Conservation (phyloP, 2,329 filamentous ascomycete species). For the Penicillium sp. region DNA sequence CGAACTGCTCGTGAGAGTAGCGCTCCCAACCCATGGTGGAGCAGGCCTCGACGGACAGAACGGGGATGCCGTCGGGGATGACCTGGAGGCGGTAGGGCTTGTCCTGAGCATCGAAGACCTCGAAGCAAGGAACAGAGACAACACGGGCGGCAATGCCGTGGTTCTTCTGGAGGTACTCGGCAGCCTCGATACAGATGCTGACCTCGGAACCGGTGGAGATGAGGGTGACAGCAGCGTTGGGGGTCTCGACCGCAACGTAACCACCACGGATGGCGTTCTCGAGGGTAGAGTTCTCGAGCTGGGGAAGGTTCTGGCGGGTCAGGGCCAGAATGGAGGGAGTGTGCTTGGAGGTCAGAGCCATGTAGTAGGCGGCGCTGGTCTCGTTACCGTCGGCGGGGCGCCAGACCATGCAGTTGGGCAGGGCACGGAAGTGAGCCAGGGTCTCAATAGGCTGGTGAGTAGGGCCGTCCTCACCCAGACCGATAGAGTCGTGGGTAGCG, state of each 20-base stretch:
- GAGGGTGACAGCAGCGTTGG: constrained; percentile 83
- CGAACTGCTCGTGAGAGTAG: constrained; percentile 99
- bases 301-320: constrained; percentile 96
- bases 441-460: constrained; percentile 99
- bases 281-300: constrained; percentile 92
- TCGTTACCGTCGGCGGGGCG: constrained; percentile 98
- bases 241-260: constrained; percentile 84
- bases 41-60: constrained; percentile 94
- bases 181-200: constrained; percentile 87
- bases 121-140: constrained; percentile 94
- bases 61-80: constrained; percentile 90
- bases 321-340: constrained; percentile 93
- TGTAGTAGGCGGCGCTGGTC: constrained; percentile 96
- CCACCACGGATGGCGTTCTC: constrained; percentile 92
- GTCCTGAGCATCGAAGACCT: constrained; percentile 90
- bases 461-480: constrained; percentile 96
- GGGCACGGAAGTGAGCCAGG: constrained; percentile 94
- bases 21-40: constrained; percentile 98
- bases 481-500: constrained; percentile 98
- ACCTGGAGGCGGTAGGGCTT: constrained; percentile 96
- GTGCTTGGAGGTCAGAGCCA: constrained; percentile 84
- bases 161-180: constrained; percentile 87
- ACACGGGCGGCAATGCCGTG: constrained; percentile 86
- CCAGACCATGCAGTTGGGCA: constrained; percentile 99
- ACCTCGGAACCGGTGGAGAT: constrained; percentile 97